Conservation (phyloP, 2,329 filamentous ascomycete genomes). For the Camptophora hylomeconis region DNA sequence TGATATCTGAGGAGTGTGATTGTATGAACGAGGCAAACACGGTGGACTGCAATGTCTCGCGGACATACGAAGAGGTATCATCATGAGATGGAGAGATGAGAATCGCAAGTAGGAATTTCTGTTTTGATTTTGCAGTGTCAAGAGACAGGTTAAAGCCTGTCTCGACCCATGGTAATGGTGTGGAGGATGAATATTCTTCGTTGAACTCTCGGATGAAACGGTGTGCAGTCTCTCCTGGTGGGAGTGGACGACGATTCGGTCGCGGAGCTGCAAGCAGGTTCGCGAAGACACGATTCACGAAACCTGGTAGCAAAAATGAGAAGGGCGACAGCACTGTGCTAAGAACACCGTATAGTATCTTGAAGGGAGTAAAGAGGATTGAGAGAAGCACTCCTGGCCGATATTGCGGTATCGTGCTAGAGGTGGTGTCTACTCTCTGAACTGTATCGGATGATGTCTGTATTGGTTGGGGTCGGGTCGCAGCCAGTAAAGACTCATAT, state of each 20-base stretch:
- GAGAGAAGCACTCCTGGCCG: constrained; percentile 64
- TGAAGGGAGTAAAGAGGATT: constrained; percentile 70
- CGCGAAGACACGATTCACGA: constrained; percentile 49
- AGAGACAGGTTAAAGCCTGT: constrained; percentile 85
- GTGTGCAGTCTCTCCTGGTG: constrained; percentile 75
- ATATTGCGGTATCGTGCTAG: constrained; percentile 50
- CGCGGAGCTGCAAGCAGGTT: constrained; percentile 52
- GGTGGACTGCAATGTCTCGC: constrained; percentile 64
- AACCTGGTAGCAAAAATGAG: constrained; percentile 54
- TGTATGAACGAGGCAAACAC: constrained; percentile 64
- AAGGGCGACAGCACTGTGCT: constrained; percentile 64
- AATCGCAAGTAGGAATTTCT: constrained; percentile 83
- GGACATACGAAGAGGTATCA: constrained; percentile 69
- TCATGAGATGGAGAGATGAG: constrained; percentile 89
- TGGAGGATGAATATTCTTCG: constrained; percentile 69
- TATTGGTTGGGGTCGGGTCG: constrained; percentile 19
- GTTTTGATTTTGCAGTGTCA: constrained; percentile 76
- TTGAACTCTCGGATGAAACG: constrained; percentile 88
- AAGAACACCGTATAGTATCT: constrained; percentile 59
- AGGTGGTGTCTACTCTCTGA: constrained; percentile 61
- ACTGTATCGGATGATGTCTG: constrained; percentile 14
- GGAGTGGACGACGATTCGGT: constrained; percentile 56
- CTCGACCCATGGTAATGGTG: constrained; percentile 62
- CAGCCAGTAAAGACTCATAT: constrained; percentile 40
- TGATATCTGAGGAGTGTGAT: constrained; percentile 61